A percentile compares a stretch with the other conserved stretches of the same genome.
Evolutionary conservation across 2,329 filamentous ascomycete species (phyloP).

Genomic region (Bipolaris cookei): DNA sequence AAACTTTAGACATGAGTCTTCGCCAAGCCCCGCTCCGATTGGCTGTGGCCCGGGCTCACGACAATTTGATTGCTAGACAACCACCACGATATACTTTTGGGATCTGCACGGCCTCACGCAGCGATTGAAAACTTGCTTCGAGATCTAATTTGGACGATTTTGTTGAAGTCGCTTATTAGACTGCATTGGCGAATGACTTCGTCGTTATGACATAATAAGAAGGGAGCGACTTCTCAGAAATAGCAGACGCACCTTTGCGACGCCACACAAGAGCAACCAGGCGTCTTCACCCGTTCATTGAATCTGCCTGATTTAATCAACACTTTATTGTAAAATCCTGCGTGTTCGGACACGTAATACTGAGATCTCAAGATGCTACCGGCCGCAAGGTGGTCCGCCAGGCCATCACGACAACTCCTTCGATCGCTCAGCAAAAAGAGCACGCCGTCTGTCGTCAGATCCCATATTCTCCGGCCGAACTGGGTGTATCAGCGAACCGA

Average conservation of each 20-base stretch:
- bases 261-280: conserved; percentile 10
- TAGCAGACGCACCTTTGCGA: neutral
- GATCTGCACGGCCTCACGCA: neutral
- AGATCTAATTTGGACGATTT: neutral
- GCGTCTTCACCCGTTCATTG: neutral
- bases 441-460: conserved; percentile 26
- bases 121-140: neutral
- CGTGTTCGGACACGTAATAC: conserved; percentile 1
- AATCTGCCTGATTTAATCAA: conserved; percentile 1
- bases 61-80: neutral
- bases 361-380: conserved; percentile 32
- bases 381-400: conserved; percentile 35
- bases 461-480: conserved; percentile 33
- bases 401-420: conserved; percentile 33
- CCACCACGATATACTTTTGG: neutral
- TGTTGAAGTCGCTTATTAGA: neutral
- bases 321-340: neutral
- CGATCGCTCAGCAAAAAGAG: conserved; percentile 33
- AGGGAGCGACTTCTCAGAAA: conserved; percentile 6
- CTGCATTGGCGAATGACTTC: neutral
- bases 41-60: neutral
- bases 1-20: conserved; percentile 15
- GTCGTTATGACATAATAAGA: conserved; percentile 18
- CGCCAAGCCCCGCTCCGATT: conserved; percentile 17
- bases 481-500: conserved; percentile 19